Base-by-base conservation (phyloP, 1,284 basidiomycete species). In the Cutaneotrichosporon dermatis region DNA sequence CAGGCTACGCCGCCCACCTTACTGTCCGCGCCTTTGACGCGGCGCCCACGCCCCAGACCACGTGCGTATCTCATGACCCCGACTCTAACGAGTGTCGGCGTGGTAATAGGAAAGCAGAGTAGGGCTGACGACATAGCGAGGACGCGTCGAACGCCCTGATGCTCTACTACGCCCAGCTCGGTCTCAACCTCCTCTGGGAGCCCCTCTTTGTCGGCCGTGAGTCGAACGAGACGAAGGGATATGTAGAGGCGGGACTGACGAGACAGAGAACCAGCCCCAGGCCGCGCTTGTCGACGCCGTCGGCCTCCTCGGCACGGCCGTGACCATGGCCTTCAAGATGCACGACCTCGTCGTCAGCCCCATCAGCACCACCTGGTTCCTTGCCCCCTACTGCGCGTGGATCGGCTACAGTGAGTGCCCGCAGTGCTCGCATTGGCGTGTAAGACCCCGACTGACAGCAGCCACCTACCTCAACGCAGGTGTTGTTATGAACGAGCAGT, bases 1-100 rank as follows among this genome's bases (percentile, higher is more conserved):
- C 88, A 84, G 88, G 88, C 51, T 88, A 85, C 71, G 86, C 86
- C 1, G 86, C 86, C 4, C 85, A 90, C 76, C 72, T 90, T 25
- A 81, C 84, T 4, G 84, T 84, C 48, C 80, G 82, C 62, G 78
- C 82, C 1, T 79, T 86, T 62, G 86, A 88, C 68, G 68, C 64
- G 3, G 76, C 83, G 6, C 66, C 78, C 4, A 76, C 80, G 12
- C 79, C 81, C 8, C 64, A 67, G 5, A 78, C 73, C 58, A 80
- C 76, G 73, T 76, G 61, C 44, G 39, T 25, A 43, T n/a, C n/a
- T n/a, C n/a, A n/a, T n/a, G n/a, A n/a, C n/a, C n/a, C n/a, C n/a
- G n/a, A n/a, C n/a, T n/a, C n/a, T n/a, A n/a, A n/a, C n/a, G n/a
- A n/a, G n/a, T n/a, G n/a, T n/a, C n/a, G n/a, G n/a, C n/a, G n/a